Percentiles rank a stretch among this genome's conserved stretches.
These are phyloP conservation scores for Pholiota conissans DNA, from an alignment of 768 basidiomycete species.

Conservation along the genomic window DNA sequence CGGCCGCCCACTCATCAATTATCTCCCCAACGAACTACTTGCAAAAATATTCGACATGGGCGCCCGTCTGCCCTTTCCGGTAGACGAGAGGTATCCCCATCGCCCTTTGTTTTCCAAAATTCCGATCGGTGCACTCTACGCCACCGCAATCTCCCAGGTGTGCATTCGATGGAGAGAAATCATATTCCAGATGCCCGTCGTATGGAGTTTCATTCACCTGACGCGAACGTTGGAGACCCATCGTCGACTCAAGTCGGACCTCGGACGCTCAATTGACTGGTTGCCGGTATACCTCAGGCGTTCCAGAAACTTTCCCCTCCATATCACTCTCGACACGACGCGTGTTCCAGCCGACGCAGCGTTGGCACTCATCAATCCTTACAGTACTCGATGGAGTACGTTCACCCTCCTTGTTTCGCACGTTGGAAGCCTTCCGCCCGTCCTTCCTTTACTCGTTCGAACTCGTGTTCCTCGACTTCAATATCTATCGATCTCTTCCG, in stretches of 20 bases:
- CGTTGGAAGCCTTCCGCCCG: conserved; percentile 23
- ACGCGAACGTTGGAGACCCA: conserved; percentile 23
- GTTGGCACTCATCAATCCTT: conserved; percentile 8
- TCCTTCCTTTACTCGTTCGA: conserved; percentile 18
- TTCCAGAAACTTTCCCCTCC: conserved; percentile 18
- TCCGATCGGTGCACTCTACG: conserved; percentile 14
- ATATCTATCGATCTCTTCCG: conserved; percentile 22
- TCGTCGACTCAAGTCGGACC: conserved; percentile 17
- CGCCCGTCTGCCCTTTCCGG: conserved; percentile 14
- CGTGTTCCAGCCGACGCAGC: conserved; percentile 17
- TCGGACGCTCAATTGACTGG: conserved; percentile 23
- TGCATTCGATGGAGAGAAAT: conserved; percentile 25
- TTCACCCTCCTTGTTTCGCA: conserved; percentile 28
- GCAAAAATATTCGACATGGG: conserved; percentile 26
- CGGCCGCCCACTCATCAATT: conserved; percentile 12
- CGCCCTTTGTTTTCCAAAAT: conserved; percentile 27
- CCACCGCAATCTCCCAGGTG: conserved; percentile 22
- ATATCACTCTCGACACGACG: conserved; percentile 28
- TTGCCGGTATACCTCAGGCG: conserved; percentile 21
- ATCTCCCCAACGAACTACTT: conserved; percentile 27
- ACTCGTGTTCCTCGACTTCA: conserved; percentile 17
- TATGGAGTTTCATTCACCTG: conserved; percentile 25
- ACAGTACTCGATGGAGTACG: conserved; percentile 23
- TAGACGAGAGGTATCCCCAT: conserved; percentile 24
- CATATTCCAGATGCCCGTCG: conserved; percentile 16